A percentile compares a stretch with the other conserved stretches of the same genome.
Evolutionary conservation across 768 basidiomycete genomes (phyloP).

Genomic region (Gautieria morchelliformis): DNA sequence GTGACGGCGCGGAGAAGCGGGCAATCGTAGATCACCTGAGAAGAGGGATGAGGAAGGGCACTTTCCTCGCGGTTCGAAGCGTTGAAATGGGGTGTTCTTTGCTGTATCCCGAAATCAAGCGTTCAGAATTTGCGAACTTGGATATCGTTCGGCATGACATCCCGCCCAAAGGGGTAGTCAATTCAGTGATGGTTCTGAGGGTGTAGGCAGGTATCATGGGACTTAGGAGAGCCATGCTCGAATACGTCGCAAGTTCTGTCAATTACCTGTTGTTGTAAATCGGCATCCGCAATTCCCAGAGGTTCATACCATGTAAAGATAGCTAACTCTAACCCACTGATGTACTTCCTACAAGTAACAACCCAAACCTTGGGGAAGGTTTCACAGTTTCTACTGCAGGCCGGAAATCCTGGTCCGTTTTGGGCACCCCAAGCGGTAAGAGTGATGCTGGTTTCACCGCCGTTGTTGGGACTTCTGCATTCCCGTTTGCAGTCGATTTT

Average conservation of each 20-base stretch:
- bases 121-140: not conserved
- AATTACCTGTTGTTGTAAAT: not conserved
- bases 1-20: slow-evolving; percentile 2
- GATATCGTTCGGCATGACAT: slow-evolving; percentile 3
- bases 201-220: not conserved
- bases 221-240: too few species aligned
- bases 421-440: slow-evolving; percentile 44
- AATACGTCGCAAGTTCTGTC: not conserved
- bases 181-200: slow-evolving; percentile 5
- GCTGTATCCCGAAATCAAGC: slow-evolving; percentile 4
- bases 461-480: slow-evolving; percentile 8
- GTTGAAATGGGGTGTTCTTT: slow-evolving; percentile 6
- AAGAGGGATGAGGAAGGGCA: not conserved
- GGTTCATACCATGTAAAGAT: not conserved
- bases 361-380: slow-evolving; percentile 64
- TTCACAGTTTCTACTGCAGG: slow-evolving; percentile 57
- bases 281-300: not conserved
- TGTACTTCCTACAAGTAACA: slow-evolving; percentile 49
- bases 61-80: slow-evolving; percentile 5
- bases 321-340: not conserved
- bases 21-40: not conserved
- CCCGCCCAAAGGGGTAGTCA: slow-evolving; percentile 4
- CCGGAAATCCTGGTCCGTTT: slow-evolving; percentile 43
- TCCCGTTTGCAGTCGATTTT: not conserved
- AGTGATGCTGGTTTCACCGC: slow-evolving; percentile 32